Evolutionary conservation across 352 stramenopile genomes (phyloP).

Genomic region (Phytophthora fragariae): DNA sequence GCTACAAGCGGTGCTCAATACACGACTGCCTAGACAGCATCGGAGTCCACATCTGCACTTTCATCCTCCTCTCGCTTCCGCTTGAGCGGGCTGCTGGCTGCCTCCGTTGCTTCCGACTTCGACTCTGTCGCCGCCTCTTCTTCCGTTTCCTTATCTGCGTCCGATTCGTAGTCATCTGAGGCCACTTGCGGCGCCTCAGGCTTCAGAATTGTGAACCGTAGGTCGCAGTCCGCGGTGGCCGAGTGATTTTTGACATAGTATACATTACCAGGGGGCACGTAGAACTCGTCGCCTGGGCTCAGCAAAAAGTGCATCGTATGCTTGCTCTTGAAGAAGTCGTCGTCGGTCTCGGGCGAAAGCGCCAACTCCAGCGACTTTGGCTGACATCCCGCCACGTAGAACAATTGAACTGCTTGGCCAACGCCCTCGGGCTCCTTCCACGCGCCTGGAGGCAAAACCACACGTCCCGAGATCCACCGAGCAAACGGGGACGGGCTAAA

Average conservation of each 20-base stretch:
- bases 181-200: constrained; percentile 43
- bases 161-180: constrained; percentile 30
- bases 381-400: constrained; percentile 94
- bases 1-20: constrained; percentile 1
- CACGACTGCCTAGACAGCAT: constrained; percentile 29
- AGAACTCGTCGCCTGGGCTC: constrained; percentile 96
- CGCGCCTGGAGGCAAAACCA: constrained; percentile 92
- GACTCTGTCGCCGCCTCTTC: constrained; percentile 1
- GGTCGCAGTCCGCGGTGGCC: constrained; percentile 74
- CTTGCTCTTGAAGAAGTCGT: constrained; percentile 89
- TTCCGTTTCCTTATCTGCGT: constrained; percentile 30
- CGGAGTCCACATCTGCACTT: constrained; percentile 23
- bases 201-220: constrained; percentile 97
- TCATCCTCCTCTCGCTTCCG: constrained; percentile 39
- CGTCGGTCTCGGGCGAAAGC: constrained; percentile 68
- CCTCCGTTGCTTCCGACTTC: constrained; percentile 20
- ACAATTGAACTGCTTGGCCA: constrained; percentile 94
- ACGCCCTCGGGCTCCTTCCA: constrained; percentile 97
- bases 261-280: constrained; percentile 95
- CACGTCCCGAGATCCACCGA: constrained; percentile 91
- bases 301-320: constrained; percentile 95
- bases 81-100: constrained; percentile 27
- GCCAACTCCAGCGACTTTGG: constrained; percentile 80
- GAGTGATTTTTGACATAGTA: constrained; percentile 98
- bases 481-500: constrained; percentile 70